A percentile compares a stretch with the other conserved stretches of the same genome.
phyloP scores from a whole-genome alignment of 179 eudicot species.

The Carnegiea gigantea region DNA sequence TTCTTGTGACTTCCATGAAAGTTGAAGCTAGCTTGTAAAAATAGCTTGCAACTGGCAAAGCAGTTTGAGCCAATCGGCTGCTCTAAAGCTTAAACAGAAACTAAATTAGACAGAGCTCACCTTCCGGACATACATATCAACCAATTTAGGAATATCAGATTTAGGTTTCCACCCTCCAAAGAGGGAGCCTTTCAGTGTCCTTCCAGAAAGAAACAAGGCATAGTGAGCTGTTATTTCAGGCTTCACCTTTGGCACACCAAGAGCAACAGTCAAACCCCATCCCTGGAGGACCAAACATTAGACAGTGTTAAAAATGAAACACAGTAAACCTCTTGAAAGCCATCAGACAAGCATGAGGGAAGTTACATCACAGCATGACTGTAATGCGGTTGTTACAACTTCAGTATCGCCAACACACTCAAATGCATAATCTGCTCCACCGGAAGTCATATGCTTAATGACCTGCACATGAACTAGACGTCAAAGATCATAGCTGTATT shows the following conservation, averaged over 20 bases:
- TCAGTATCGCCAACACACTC: slow-evolving; percentile 89
- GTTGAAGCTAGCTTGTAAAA: background rate
- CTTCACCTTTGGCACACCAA: slow-evolving; percentile 88
- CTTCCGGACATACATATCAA: slow-evolving; percentile 77
- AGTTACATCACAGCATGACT: slow-evolving; percentile 83
- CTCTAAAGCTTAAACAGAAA: background rate
- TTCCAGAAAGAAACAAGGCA: slow-evolving; percentile 66
- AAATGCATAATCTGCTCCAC: slow-evolving; percentile 94
- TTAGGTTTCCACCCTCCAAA: slow-evolving; percentile 98
- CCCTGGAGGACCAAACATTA: slow-evolving; percentile 45
- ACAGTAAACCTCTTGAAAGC: background rate
- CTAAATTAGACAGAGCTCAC: slow-evolving; percentile 34
- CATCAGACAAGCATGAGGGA: background rate
- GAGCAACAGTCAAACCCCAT: slow-evolving; percentile 92
- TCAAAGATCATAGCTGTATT: background rate
- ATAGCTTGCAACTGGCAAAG: background rate
- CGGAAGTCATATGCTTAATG: slow-evolving; percentile 66
- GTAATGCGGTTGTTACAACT: slow-evolving; percentile 72
- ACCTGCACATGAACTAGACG: slow-evolving; percentile 43
- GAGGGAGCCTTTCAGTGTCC: slow-evolving; percentile 77
- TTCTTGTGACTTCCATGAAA: no score
- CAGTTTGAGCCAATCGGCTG: background rate
- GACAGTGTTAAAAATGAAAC: background rate
- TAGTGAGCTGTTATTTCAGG: slow-evolving; percentile 83
- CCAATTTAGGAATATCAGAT: slow-evolving; percentile 73